These are phyloP conservation scores for Calonectria multiphialidica DNA, from an alignment of 2,329 filamentous ascomycete genomes.

Conservation along the genomic window DNA sequence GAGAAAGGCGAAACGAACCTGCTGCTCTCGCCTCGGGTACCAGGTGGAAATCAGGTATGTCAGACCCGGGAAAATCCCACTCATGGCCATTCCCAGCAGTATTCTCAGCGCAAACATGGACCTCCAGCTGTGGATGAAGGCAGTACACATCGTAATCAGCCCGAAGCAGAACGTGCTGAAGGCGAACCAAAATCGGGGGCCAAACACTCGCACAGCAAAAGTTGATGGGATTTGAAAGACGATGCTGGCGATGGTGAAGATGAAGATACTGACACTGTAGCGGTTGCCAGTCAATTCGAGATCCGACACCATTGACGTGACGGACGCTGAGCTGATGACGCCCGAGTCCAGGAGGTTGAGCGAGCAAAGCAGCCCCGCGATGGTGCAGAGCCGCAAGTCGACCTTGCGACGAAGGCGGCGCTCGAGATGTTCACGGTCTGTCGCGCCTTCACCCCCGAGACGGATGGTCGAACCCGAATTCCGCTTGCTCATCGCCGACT, in stretches of 20 bases:
- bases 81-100: conserved; percentile 8
- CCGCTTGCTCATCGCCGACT: neutral
- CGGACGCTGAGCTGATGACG: conserved; percentile 15
- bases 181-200: conserved; percentile 1
- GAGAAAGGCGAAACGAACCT: conserved; percentile 2
- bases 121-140: conserved; percentile 20
- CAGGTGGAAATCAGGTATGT: conserved; percentile 12
- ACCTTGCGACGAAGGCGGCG: conserved; percentile 9
- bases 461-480: neutral
- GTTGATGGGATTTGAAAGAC: conserved; percentile 12
- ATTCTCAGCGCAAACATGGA: conserved; percentile 11
- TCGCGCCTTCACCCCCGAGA: neutral
- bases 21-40: conserved; percentile 14
- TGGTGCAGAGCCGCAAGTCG: conserved; percentile 10
- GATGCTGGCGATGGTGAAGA: conserved; percentile 18
- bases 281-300: conserved; percentile 10
- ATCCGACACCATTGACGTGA: conserved; percentile 14
- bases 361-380: conserved; percentile 12
- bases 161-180: conserved; percentile 8
- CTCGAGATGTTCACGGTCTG: neutral
- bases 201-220: conserved; percentile 1
- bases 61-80: conserved; percentile 12
- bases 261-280: conserved; percentile 21
- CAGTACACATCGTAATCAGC: conserved; percentile 13
- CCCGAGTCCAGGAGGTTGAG: conserved; percentile 16